phyloP scores from a whole-genome alignment of 192 early-diverging fungal species.

The Helicostylum pulchrum region DNA sequence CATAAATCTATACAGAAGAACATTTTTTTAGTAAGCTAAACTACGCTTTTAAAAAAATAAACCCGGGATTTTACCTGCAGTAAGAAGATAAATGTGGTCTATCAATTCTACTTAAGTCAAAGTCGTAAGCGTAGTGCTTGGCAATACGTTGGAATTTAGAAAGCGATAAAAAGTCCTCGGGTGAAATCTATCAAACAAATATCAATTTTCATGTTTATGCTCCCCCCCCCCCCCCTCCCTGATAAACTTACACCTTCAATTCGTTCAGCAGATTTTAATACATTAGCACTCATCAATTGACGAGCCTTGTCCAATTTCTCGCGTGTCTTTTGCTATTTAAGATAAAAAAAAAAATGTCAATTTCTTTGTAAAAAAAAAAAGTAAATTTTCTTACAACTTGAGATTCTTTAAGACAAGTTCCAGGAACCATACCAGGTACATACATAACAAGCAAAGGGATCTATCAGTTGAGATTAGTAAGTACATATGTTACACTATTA shows the following conservation, averaged over 20 bases:
- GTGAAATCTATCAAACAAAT: slow-evolving; percentile 36
- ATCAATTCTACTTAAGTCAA: slow-evolving; percentile 44
- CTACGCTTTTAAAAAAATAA: neutral
- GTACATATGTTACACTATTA: neutral
- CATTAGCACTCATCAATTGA: slow-evolving; percentile 41
- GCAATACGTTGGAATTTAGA: slow-evolving; percentile 35
- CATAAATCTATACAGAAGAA: slow-evolving; percentile 41
- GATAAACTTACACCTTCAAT: slow-evolving; percentile 33
- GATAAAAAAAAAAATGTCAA: neutral
- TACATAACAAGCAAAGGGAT: slow-evolving; percentile 52
- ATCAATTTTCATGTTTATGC: no score
- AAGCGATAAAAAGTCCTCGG: slow-evolving; percentile 36
- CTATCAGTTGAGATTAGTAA: slow-evolving; percentile 8
- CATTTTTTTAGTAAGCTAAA: neutral
- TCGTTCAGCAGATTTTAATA: slow-evolving; percentile 38
- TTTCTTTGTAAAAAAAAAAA: neutral
- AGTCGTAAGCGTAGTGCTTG: slow-evolving; percentile 45
- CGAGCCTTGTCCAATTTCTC: slow-evolving; percentile 47
- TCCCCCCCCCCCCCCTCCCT: no score
- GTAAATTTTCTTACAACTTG: slow-evolving; percentile 40
- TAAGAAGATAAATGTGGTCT: slow-evolving; percentile 42
- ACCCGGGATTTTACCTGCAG: slow-evolving; percentile 36
- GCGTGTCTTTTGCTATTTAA: slow-evolving; percentile 43
- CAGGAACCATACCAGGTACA: slow-evolving; percentile 49
- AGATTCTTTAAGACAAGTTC: slow-evolving; percentile 45